Base-by-base conservation (phyloP, 2,329 filamentous ascomycete genomes). In the Hymenotorrendiella dingleyae region DNA sequence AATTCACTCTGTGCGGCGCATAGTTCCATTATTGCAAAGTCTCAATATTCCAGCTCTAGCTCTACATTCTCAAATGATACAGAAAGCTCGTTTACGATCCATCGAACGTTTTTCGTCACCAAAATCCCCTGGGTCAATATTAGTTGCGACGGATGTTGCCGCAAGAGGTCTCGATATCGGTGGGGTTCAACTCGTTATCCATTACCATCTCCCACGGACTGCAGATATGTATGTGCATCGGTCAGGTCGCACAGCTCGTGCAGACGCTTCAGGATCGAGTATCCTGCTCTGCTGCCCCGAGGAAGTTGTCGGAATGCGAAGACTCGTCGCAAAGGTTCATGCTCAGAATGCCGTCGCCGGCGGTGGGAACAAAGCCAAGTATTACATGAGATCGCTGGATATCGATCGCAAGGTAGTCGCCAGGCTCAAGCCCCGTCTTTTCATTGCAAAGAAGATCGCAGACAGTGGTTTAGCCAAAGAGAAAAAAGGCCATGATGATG, bases 191-290 rank as follows among this genome's bases (percentile, higher is more conserved):
- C 74, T 94, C 11, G 84, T 98, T 12, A 70, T 98, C 14, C 93
- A 98, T 66, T 98, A 98, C 67, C 91, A 98, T 64, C 82, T 96
- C 0, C 93, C 93, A 1, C 84, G 90, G 44, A 74, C 88, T 1
- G 93, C 93, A 24, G 91, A 97, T 63, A 84, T 84, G 36, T 98
- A 98, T 60, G 90, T 98, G 11, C 93, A 98, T 62, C 82, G 93
- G 19, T 96, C 93, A 1, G 93, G 93, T 10, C 86, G 93, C 52
- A 97, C 93, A 1, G 93, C 93, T 2, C 86, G 93, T 58, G 91
- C 86, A 3, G 77, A 82, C 16, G 78, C 78, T 10, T 78, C 75
- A 0, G 93, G 93, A 27, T 77, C 86, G 26, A 94, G 87, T 56
- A 81, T 98, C 44, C 71, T 98, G 4, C 80, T 98, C 40, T 97